Evolutionary conservation across 306 rosid genomes (phyloP).

Genomic region (Sechiopsis laciniata): DNA sequence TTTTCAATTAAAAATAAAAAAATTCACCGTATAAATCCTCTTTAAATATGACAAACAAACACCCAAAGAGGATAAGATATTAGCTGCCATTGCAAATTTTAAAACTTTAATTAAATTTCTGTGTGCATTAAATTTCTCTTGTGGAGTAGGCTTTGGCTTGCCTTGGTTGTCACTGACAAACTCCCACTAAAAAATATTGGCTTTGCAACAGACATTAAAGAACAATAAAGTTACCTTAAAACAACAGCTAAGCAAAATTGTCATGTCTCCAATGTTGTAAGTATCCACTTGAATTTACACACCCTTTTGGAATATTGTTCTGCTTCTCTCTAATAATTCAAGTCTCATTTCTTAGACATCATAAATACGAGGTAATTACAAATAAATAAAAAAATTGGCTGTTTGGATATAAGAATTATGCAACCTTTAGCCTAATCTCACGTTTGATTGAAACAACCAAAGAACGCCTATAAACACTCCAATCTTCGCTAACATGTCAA

Average conservation of each 20-base stretch:
- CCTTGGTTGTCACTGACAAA: constrained; percentile 20
- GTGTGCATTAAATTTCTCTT: neutral
- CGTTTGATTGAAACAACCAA: too few species aligned
- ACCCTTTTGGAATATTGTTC: neutral
- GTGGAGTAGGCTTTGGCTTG: neutral
- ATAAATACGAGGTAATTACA: neutral
- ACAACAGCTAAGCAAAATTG: constrained; percentile 17
- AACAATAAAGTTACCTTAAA: constrained; percentile 20
- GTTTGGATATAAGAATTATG: too few species aligned
- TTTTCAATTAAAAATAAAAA: too few species aligned
- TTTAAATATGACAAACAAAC: too few species aligned
- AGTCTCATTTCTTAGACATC: neutral
- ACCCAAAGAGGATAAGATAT: too few species aligned
- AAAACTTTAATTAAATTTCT: neutral
- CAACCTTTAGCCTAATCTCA: too few species aligned
- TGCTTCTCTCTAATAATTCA: neutral
- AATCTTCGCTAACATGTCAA: too few species aligned
- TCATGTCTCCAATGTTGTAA: constrained; percentile 15
- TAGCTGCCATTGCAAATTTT: neutral
- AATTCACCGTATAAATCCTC: too few species aligned
- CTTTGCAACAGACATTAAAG: constrained; percentile 19
- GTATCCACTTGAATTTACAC: constrained; percentile 19
- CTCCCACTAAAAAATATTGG: constrained; percentile 17
- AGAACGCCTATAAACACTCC: too few species aligned
- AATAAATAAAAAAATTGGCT: too few species aligned